Conservation (phyloP, 345 rosid genomes). For the Turnera subulata region DNA sequence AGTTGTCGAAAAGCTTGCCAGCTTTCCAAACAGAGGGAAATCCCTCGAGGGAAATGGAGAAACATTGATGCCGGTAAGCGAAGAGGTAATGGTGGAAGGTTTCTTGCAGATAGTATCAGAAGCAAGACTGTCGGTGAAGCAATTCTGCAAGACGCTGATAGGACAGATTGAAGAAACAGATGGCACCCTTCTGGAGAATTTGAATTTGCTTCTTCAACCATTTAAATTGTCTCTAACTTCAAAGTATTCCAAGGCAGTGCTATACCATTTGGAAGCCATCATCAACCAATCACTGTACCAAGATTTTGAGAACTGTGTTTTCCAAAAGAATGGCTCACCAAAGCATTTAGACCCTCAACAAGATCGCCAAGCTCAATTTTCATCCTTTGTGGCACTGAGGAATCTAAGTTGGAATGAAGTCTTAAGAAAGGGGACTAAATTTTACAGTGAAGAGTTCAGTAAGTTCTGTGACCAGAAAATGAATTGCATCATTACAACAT, state of each 20-base stretch:
- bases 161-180: constrained; percentile 73
- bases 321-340: constrained; percentile 73
- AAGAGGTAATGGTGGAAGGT: constrained; percentile 87
- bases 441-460: constrained; percentile 90
- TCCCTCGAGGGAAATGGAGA: constrained; percentile 32
- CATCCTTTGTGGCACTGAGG: constrained; percentile 70
- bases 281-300: constrained; percentile 79
- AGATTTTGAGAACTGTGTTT: constrained; percentile 82
- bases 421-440: constrained; percentile 80
- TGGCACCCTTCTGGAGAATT: constrained; percentile 39
- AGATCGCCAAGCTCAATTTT: constrained; percentile 68
- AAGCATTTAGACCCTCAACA: constrained; percentile 68
- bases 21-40: constrained; percentile 35
- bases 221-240: constrained; percentile 58
- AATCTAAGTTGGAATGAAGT: constrained; percentile 97
- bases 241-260: constrained; percentile 59
- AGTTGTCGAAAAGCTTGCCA: constrained; percentile 28
- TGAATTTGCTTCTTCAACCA: constrained; percentile 64
- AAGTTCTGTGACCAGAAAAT: constrained; percentile 95
- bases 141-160: constrained; percentile 77
- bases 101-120: constrained; percentile 93
- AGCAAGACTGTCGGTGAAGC: constrained; percentile 86
- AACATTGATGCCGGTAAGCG: constrained; percentile 63
- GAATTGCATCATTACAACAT: constrained; percentile 70
- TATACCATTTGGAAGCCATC: constrained; percentile 74